Base-by-base conservation (phyloP, 345 rosid species). In the Streptanthus diversifolius region DNA sequence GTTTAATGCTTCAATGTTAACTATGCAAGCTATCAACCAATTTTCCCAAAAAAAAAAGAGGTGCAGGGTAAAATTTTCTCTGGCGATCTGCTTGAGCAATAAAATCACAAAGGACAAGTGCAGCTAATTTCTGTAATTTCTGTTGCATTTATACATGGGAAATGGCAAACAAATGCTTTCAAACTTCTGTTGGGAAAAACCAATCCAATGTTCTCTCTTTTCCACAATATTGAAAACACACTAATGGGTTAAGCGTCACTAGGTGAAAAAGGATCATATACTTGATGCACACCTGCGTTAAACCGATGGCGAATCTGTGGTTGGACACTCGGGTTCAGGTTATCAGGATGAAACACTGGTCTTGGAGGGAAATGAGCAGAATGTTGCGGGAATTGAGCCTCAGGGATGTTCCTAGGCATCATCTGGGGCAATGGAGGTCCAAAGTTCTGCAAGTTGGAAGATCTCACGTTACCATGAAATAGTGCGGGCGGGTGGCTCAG, bases 181-280 rank as follows among this genome's bases (percentile, higher is more conserved):
- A 8, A 60, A 13, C 17, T 55, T 29, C 40, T 27, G 54, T 14
- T 5, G 2, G 43, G 4, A 8, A 66, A 67, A 41, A 29, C 18
- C 44, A 8, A 55, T 54, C 8, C 12, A 41, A 40, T 59, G 33
- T 11, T 52, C 32, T 59, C 41, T 45, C 5, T 18, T 60, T 39
- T 8, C 8, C 68, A 41, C 33, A 22, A 39, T 12, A 60, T 0
- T 15, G 43, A 33, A 45, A 69, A 22, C 17, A 53, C 10, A 36
- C 36, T 27, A 55, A 21, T n/a, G 24, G 22, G 6, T 63, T 33
- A 76, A 37, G 36, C 71, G 25, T 76, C 80, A 18, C 93, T 78
- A 13, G 96, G 99, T 14, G 92, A 90, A 60, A 95, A 95, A 14
- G 98, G 99, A 73, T 95, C 98, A 71, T 90, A 95, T 33, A 84